Evolutionary conservation across 2,329 filamentous ascomycete species (phyloP).

Genomic region (Paraphaeosphaeria sporulosa): DNA sequence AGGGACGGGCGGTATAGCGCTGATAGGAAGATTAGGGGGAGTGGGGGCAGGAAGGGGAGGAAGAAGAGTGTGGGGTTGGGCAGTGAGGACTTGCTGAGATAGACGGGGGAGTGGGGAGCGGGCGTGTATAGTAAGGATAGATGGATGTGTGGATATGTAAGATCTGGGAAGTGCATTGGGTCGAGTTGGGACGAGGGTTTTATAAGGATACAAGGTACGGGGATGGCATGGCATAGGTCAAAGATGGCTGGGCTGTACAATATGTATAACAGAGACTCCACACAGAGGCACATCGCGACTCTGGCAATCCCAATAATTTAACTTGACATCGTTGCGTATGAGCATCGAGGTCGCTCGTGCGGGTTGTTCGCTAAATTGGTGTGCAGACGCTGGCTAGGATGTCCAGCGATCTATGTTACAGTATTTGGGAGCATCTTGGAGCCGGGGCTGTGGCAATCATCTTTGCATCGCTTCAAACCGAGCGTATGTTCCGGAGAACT

Average conservation of each 20-base stretch:
- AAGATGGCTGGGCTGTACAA: neutral
- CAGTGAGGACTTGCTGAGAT: slow-evolving; percentile 26
- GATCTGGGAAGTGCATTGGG: slow-evolving; percentile 1
- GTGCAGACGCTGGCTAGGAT: neutral
- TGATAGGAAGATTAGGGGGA: slow-evolving; percentile 48
- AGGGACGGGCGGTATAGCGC: slow-evolving; percentile 37
- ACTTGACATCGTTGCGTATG: too few relatives aligned
- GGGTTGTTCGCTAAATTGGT: neutral
- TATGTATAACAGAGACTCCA: slow-evolving; percentile 2
- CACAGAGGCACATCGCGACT: neutral
- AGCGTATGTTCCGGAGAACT: too few relatives aligned
- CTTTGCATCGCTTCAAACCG: too few relatives aligned
- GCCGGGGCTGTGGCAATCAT: too few relatives aligned
- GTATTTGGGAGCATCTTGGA: too few relatives aligned
- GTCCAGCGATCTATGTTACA: neutral
- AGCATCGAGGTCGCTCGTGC: neutral
- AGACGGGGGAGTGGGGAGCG: neutral
- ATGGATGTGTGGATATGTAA: neutral
- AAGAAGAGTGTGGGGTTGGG: slow-evolving; percentile 31
- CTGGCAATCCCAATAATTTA: neutral
- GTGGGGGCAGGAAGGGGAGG: slow-evolving; percentile 50
- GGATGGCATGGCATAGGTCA: neutral
- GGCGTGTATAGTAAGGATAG: neutral
- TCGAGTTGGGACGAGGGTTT: neutral
- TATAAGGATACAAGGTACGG: neutral